phyloP scores from a whole-genome alignment of 352 stramenopile genomes.

The Phytophthora pseudosyringae region DNA sequence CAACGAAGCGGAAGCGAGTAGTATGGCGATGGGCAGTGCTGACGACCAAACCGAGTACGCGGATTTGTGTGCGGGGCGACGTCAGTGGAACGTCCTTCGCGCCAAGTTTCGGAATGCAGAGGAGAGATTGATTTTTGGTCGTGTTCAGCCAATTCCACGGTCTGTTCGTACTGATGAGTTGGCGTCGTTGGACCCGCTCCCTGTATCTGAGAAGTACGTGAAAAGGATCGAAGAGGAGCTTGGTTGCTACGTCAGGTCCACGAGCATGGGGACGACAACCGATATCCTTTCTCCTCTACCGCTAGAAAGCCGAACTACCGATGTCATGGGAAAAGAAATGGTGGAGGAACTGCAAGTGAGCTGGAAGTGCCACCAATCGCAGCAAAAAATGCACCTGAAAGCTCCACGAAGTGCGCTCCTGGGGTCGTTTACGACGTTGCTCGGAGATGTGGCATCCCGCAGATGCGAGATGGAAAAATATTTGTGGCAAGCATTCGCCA shows the following conservation, averaged over 20 bases:
- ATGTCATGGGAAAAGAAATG: conserved; percentile 47
- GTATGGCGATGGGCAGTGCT: not conserved
- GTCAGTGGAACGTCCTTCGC: conserved; percentile 32
- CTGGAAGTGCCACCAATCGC: conserved; percentile 45
- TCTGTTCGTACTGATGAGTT: not conserved
- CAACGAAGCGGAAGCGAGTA: not conserved
- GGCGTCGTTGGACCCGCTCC: conserved; percentile 6
- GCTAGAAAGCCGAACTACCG: conserved; percentile 22
- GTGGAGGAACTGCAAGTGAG: conserved; percentile 46
- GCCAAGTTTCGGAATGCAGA: conserved; percentile 21
- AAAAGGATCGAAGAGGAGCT: conserved; percentile 24
- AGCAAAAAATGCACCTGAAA: conserved; percentile 20
- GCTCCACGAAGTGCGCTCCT: not conserved
- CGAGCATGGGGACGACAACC: not conserved
- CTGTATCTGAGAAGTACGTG: conserved; percentile 32
- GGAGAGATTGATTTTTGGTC: conserved; percentile 19
- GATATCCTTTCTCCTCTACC: conserved; percentile 16
- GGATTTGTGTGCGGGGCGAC: conserved; percentile 17
- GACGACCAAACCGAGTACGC: conserved; percentile 29
- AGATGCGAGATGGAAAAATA: conserved; percentile 27
- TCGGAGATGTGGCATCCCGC: conserved; percentile 27
- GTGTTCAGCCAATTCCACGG: conserved; percentile 1
- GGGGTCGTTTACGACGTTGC: conserved; percentile 11
- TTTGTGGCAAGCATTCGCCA: conserved; percentile 9
- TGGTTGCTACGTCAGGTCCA: not conserved